Percentiles rank a stretch among this genome's conserved stretches.
Conservation (phyloP, 2,329 filamentous ascomycete genomes). For the Ophiostoma sp. region DNA sequence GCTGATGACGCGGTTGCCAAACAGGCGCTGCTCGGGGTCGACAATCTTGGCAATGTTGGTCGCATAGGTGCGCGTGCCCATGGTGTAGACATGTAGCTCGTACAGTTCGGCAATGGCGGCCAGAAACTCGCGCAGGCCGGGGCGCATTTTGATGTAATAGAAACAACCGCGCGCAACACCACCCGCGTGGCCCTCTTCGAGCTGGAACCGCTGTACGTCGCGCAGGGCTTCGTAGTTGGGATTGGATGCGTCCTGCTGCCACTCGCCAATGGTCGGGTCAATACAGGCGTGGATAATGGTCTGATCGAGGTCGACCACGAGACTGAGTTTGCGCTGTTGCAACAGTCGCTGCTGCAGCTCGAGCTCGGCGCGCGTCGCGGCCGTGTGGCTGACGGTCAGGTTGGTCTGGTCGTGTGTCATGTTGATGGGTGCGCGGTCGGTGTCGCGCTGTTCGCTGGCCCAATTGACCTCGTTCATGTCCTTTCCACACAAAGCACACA, state of each 20-base stretch:
- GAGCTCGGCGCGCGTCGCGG: slow-evolving; percentile 80
- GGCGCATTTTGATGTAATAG: slow-evolving; percentile 98
- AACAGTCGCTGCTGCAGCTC: slow-evolving; percentile 83
- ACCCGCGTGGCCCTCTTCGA: slow-evolving; percentile 79
- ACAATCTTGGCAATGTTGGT: slow-evolving; percentile 89
- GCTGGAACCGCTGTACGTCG: slow-evolving; percentile 83
- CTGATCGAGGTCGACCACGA: slow-evolving; percentile 96
- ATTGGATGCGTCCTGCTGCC: slow-evolving; percentile 84
- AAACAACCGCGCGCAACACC: slow-evolving; percentile 70
- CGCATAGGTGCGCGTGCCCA: slow-evolving; percentile 97
- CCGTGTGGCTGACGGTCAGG: slow-evolving; percentile 78
- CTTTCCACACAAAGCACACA: slow-evolving; percentile 90
- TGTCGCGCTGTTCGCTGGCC: slow-evolving; percentile 76
- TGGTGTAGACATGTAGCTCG: slow-evolving; percentile 97
- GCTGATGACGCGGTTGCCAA: slow-evolving; percentile 92
- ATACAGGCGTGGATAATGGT: slow-evolving; percentile 98
- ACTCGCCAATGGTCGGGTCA: slow-evolving; percentile 93
- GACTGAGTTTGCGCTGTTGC: slow-evolving; percentile 76
- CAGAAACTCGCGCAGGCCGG: slow-evolving; percentile 79
- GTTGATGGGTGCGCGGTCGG: slow-evolving; percentile 85
- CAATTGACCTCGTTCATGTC: slow-evolving; percentile 93
- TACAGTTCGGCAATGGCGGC: slow-evolving; percentile 75
- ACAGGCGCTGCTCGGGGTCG: slow-evolving; percentile 84
- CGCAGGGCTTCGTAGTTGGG: slow-evolving; percentile 90
- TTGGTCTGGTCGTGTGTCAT: slow-evolving; percentile 91